Evolutionary conservation across 176 grass and related monocot genomes (phyloP).

Genomic region (Elymus sibiricus): DNA sequence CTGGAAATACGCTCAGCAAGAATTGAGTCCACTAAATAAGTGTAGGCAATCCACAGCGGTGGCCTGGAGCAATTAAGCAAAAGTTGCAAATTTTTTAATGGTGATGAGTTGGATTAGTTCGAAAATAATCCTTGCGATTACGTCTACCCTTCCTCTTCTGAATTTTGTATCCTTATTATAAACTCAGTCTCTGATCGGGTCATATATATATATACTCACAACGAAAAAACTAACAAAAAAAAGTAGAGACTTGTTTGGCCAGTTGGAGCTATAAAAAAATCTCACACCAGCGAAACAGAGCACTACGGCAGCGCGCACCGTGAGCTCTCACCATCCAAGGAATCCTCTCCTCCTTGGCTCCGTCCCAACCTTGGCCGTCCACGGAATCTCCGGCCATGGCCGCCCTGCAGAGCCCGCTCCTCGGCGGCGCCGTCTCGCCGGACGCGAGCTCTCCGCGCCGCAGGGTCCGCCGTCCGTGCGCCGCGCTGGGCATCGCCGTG

Average conservation of each 20-base stretch:
- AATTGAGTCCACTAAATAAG: too few species aligned
- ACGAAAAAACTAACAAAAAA: not conserved
- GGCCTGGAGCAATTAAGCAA: too few species aligned
- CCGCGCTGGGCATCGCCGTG: conserved; percentile 27
- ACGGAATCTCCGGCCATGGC: conserved; percentile 38
- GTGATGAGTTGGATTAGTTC: too few species aligned
- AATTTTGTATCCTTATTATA: too few species aligned
- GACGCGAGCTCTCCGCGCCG: not conserved
- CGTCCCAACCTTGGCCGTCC: not conserved
- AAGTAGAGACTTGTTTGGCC: not conserved
- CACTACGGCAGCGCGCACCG: not conserved
- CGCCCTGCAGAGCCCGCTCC: conserved; percentile 28
- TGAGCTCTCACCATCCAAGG: conserved; percentile 8
- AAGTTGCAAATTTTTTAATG: too few species aligned
- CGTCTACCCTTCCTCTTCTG: too few species aligned
- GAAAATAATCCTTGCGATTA: too few species aligned
- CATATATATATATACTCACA: not conserved
- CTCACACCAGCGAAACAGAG: not conserved
- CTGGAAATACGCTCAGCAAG: too few species aligned
- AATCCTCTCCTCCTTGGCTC: not conserved
- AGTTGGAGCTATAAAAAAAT: not conserved
- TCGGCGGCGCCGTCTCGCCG: not conserved
- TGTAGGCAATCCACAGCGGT: too few species aligned
- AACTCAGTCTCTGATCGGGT: too few species aligned
- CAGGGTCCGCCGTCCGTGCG: not conserved